phyloP scores from a whole-genome alignment of 805 yeast species.

The Priceomyces fermenticarens region DNA sequence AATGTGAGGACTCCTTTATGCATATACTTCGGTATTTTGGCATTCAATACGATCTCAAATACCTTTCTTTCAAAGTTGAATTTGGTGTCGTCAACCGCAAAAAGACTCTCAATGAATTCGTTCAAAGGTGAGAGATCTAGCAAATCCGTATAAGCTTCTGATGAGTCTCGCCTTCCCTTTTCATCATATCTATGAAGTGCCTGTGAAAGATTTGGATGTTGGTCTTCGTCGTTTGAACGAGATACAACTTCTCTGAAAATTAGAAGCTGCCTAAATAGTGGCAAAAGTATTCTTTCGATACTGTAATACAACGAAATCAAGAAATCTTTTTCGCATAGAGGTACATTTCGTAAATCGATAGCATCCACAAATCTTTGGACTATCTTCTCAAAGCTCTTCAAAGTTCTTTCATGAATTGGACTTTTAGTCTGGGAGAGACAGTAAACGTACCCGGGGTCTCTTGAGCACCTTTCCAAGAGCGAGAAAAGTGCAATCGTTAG shows the following conservation, averaged over 20 bases:
- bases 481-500: conserved; percentile 23
- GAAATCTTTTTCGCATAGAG: conserved; percentile 1
- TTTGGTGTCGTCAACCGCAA: background rate
- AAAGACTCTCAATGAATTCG: conserved; percentile 12
- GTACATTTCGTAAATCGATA: conserved; percentile 1
- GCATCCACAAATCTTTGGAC: conserved; percentile 2
- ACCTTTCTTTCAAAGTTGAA: conserved; percentile 17
- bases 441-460: conserved; percentile 3
- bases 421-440: conserved; percentile 2
- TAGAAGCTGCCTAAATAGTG: conserved; percentile 33
- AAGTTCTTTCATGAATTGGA: background rate
- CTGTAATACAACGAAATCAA: conserved; percentile 10
- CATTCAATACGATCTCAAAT: conserved; percentile 19
- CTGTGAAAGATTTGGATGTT: conserved; percentile 10
- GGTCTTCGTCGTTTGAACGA: conserved; percentile 24
- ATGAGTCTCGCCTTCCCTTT: conserved; percentile 15
- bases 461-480: conserved; percentile 8
- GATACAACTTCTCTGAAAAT: conserved; percentile 34
- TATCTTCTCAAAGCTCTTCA: background rate
- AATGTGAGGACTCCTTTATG: conserved; percentile 23
- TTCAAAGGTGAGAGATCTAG: conserved; percentile 23
- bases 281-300: conserved; percentile 22
- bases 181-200: conserved; percentile 11
- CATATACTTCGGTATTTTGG: conserved; percentile 24
- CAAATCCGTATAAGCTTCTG: conserved; percentile 21